phyloP scores from a whole-genome alignment of 768 basidiomycete species.

The Boletus rufocinnamomeus region DNA sequence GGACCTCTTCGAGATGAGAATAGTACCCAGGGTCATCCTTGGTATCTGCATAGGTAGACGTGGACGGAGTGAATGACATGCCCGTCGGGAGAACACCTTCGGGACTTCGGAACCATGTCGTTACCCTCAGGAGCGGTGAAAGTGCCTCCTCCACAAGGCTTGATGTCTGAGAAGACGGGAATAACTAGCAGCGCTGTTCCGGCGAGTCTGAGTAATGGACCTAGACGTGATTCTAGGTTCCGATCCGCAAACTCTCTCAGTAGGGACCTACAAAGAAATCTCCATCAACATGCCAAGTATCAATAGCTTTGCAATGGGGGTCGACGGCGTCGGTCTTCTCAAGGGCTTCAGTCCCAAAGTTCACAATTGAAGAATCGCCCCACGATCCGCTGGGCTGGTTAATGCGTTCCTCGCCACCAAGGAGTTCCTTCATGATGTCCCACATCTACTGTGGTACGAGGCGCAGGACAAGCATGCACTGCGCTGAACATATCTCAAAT shows the following conservation, averaged over 20 bases:
- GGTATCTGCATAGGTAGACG: not conserved
- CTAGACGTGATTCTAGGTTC: not conserved
- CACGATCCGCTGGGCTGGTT: not conserved
- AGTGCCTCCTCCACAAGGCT: not conserved
- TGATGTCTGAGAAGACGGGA: not conserved
- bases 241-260: not conserved
- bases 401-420: not conserved
- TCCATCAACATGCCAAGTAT: not conserved
- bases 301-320: not conserved
- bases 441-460: not conserved
- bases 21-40: not conserved
- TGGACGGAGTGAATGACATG: not conserved
- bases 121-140: not conserved
- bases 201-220: not conserved
- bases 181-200: conserved; percentile 2
- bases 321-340: not conserved
- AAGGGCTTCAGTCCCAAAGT: not conserved
- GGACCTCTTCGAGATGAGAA: conserved; percentile 4
- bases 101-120: not conserved
- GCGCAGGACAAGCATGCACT: not conserved
- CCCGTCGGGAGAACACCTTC: not conserved
- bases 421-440: conserved; percentile 5
- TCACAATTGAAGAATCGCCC: conserved; percentile 3
- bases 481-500: conserved; percentile 41
- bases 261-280: not conserved